These are phyloP conservation scores for Aspergillus novofumigatus DNA, from an alignment of 2,329 filamentous ascomycete species.

Conservation along the genomic window DNA sequence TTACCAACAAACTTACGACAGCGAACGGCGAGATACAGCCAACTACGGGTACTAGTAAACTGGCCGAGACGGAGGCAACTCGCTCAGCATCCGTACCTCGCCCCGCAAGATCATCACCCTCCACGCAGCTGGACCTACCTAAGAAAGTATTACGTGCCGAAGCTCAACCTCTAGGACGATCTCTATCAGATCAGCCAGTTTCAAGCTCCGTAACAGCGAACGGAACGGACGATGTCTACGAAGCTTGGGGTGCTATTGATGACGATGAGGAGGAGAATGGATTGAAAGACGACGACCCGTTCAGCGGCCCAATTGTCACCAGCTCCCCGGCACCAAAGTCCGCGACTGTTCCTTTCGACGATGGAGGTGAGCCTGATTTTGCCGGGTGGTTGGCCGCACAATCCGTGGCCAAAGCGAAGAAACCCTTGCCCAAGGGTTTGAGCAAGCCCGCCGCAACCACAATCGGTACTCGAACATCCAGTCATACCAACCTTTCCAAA, in stretches of 20 bases:
- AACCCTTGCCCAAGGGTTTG: conserved; percentile 78
- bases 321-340: conserved; percentile 24
- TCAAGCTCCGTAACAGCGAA: conserved; percentile 45
- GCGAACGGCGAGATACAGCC: conserved; percentile 83
- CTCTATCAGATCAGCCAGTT: conserved; percentile 39
- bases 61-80: conserved; percentile 39
- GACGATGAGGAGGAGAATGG: conserved; percentile 52
- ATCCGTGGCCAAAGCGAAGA: conserved; percentile 67
- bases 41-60: conserved; percentile 45
- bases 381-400: conserved; percentile 92
- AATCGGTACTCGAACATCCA: conserved; percentile 35
- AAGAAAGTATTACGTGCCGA: conserved; percentile 22
- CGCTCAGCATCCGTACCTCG: conserved; percentile 50
- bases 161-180: conserved; percentile 30
- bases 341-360: conserved; percentile 61
- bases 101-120: conserved; percentile 30
- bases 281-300: conserved; percentile 42
- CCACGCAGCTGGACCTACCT: conserved; percentile 17
- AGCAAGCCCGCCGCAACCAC: conserved; percentile 52
- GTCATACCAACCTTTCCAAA: conserved; percentile 38
- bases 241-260: conserved; percentile 70
- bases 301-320: conserved; percentile 31
- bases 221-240: conserved; percentile 58
- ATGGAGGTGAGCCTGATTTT: conserved; percentile 88
- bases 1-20: conserved; percentile 86